Base-by-base conservation (phyloP, 202 grass and related monocot species). In the Musa balbisiana region DNA sequence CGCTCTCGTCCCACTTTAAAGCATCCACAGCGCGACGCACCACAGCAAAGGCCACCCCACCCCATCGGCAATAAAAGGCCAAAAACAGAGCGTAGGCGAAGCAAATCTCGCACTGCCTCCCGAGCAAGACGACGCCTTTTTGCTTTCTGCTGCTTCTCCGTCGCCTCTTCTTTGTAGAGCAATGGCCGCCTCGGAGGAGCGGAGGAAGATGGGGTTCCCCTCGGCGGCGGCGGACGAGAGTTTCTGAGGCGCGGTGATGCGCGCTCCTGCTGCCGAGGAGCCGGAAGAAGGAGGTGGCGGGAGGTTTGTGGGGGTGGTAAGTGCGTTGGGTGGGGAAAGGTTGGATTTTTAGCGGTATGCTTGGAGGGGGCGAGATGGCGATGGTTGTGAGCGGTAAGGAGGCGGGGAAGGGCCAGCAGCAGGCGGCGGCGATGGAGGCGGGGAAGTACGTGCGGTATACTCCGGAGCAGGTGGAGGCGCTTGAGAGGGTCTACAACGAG, bases 391-490 rank as follows among this genome's bases (percentile, higher is more conserved):
- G 63, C 1, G 23, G 63, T 12, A 66, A 66, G 63, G 63, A 66
- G 22, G 63, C 63, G 24, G 22, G 63, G 63, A 66, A 66, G 63
- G 21, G 63, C 12, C 23, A 25, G 20, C 63, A 25, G 63, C 3
- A 8, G 11, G 79, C 43, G 9, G 67, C 9, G 86, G 62, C 59
- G 77, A 74, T 99, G 78, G 95, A 99, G 26, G 49, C 91, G 11
- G 89, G 95, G 53, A 99, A 99, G 89, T 99, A 99, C 77, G 91
- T 99, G 69, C 82, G 95, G 49, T 99, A 99, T 87, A 95, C 95
- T 33, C 91, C 87, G 23, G 95, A 99, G 89, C 95, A 99, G 83
- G 95, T 99, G 83, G 95, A 99, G 43, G 89, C 91, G 56, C 87
- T 99, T 26, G 95, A 99, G 89, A 88, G 89, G 68, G 91, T 95